Evolutionary conservation across 2,329 filamentous ascomycete genomes (phyloP).

Genomic region (Sclerotinia nivalis): DNA sequence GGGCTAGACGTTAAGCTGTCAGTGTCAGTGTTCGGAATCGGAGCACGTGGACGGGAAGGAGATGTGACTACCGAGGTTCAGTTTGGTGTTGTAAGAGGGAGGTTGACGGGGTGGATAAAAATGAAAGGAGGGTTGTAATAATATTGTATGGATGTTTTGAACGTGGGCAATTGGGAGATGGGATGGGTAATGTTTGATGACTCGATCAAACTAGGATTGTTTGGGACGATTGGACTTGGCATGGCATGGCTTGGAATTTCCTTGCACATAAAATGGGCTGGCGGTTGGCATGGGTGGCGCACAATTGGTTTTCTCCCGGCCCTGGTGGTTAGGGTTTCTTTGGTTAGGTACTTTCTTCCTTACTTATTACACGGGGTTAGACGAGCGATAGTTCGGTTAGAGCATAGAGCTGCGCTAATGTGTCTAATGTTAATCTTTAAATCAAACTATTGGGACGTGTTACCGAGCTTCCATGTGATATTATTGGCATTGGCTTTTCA

Average conservation of each 20-base stretch:
- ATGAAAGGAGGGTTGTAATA: not conserved
- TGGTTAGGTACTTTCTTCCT: not conserved
- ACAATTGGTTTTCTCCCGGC: slow-evolving; percentile 12
- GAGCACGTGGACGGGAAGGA: not conserved
- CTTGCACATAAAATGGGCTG: slow-evolving; percentile 11
- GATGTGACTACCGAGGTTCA: not conserved
- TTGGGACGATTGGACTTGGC: slow-evolving; percentile 1
- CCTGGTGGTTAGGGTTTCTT: slow-evolving; percentile 18
- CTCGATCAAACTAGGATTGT: not conserved
- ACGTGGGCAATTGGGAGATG: not conserved
- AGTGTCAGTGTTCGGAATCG: not conserved
- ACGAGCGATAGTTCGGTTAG: slow-evolving; percentile 4
- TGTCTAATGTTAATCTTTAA: slow-evolving; percentile 4
- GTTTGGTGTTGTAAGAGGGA: not conserved
- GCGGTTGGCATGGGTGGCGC: slow-evolving; percentile 23
- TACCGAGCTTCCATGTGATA: not conserved
- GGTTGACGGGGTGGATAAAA: not conserved
- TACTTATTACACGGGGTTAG: not conserved
- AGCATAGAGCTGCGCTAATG: slow-evolving; percentile 19
- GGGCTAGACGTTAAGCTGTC: slow-evolving; percentile 41
- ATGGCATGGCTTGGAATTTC: slow-evolving; percentile 2
- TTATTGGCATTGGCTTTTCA: not conserved
- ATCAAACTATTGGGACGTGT: not conserved
- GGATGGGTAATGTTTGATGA: slow-evolving; percentile 6
- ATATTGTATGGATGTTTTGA: slow-evolving; percentile 1